Conservation (phyloP, 2,329 filamentous ascomycete species). For the Epichloe elymi region DNA sequence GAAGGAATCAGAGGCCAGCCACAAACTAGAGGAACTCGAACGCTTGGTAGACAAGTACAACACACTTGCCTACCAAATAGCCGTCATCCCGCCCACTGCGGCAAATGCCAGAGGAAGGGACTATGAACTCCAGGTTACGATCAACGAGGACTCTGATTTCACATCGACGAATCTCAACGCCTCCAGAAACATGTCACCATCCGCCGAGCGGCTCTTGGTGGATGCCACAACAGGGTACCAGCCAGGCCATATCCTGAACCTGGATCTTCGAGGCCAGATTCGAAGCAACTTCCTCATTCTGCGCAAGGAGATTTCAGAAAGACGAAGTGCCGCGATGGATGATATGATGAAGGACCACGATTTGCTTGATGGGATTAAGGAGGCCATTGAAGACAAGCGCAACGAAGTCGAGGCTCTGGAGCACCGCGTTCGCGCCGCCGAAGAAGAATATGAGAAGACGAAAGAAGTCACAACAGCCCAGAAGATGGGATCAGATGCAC, state of each 20-base stretch:
- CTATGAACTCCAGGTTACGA: conserved; percentile 73
- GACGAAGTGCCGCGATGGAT: conserved; percentile 69
- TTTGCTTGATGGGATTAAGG: conserved; percentile 84
- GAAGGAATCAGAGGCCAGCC: conserved; percentile 76
- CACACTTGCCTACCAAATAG: conserved; percentile 84
- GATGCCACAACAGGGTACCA: conserved; percentile 80
- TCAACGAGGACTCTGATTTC: conserved; percentile 69
- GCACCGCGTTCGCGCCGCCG: conserved; percentile 74
- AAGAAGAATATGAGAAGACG: conserved; percentile 88
- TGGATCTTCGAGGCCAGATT: conserved; percentile 73
- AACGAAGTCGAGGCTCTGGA: conserved; percentile 85
- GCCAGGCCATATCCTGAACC: conserved; percentile 73
- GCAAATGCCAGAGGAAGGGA: conserved; percentile 74
- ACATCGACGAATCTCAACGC: conserved; percentile 45
- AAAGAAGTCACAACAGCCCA: conserved; percentile 78
- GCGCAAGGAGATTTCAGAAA: conserved; percentile 84
- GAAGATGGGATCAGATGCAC: conserved; percentile 76
- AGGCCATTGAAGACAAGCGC: conserved; percentile 91
- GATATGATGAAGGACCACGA: conserved; percentile 92
- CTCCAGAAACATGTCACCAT: conserved; percentile 22
- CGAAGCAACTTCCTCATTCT: conserved; percentile 67
- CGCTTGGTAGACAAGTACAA: conserved; percentile 84
- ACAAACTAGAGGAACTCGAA: conserved; percentile 85
- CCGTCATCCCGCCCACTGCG: conserved; percentile 73
- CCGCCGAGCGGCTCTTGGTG: conserved; percentile 63